These are phyloP conservation scores for Xerocomellus chrysenteron DNA, from an alignment of 768 basidiomycete species.

Conservation along the genomic window DNA sequence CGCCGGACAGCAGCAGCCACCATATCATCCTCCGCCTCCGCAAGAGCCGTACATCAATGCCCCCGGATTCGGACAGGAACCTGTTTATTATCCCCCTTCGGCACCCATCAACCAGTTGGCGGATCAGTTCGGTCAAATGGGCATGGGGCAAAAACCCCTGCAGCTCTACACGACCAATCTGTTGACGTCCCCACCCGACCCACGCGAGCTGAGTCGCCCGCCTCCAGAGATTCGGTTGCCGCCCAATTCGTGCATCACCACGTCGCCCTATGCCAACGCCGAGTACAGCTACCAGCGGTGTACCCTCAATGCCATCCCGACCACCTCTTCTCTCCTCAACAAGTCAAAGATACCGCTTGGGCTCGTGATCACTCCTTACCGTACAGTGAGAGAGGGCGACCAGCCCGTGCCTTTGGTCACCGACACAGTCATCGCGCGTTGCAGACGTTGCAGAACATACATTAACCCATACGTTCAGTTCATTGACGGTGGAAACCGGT, in stretches of 20 bases:
- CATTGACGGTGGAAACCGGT: conserved; percentile 95
- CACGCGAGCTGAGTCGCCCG: conserved; percentile 72
- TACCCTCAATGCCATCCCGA: conserved; percentile 92
- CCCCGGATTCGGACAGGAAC: conserved; percentile 45
- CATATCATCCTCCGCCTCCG: conserved; percentile 49
- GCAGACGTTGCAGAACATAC: conserved; percentile 93
- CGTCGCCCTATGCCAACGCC: conserved; percentile 76
- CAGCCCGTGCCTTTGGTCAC: conserved; percentile 85
- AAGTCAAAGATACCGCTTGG: conserved; percentile 92
- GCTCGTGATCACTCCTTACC: conserved; percentile 87
- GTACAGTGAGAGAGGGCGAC: conserved; percentile 80
- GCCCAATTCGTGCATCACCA: conserved; percentile 77
- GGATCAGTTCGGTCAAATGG: conserved; percentile 90
- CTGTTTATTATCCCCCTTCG: conserved; percentile 37
- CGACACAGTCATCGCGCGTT: conserved; percentile 94
- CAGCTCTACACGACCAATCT: conserved; percentile 87
- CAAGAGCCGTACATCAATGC: conserved; percentile 45
- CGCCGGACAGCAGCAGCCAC: conserved; percentile 56
- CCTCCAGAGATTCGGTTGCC: conserved; percentile 92
- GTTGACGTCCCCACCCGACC: conserved; percentile 90
- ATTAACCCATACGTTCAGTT: conserved; percentile 98
- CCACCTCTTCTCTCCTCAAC: conserved; percentile 78
- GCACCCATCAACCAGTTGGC: conserved; percentile 60
- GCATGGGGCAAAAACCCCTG: conserved; percentile 75
- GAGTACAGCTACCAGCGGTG: conserved; percentile 89